A percentile compares a stretch with the other conserved stretches of the same genome.
phyloP scores from a whole-genome alignment of 768 basidiomycete genomes.

The Mycena filopes region DNA sequence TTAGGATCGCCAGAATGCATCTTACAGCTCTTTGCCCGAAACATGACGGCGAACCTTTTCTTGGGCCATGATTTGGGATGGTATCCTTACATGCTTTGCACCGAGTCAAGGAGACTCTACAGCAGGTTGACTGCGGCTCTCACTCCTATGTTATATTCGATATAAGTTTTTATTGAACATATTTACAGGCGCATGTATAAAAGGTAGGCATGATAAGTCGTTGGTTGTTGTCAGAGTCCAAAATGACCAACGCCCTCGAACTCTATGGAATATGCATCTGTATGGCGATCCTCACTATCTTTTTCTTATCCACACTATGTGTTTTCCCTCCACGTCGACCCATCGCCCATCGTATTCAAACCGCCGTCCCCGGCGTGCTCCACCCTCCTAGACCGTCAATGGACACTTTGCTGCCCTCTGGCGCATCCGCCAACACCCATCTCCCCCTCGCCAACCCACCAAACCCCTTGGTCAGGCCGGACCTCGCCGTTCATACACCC shows the following conservation, averaged over 20 bases:
- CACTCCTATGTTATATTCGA: constrained; percentile 17
- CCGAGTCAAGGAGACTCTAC: constrained; percentile 14
- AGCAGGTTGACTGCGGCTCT: constrained; percentile 5
- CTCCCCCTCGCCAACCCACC: constrained; percentile 47
- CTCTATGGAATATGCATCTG: constrained; percentile 28
- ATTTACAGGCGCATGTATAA: constrained; percentile 23
- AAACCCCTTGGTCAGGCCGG: constrained; percentile 63
- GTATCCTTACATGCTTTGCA: constrained; percentile 5
- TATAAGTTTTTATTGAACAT: constrained; percentile 15
- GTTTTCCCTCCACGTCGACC: background rate
- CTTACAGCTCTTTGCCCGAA: constrained; percentile 12
- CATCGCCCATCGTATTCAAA: constrained; percentile 10
- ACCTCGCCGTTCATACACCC: constrained; percentile 45
- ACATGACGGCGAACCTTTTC: constrained; percentile 16
- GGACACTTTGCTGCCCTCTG: constrained; percentile 30
- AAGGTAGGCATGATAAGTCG: constrained; percentile 22
- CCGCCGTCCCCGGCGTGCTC: constrained; percentile 10
- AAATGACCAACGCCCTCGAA: constrained; percentile 24
- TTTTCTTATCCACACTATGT: background rate
- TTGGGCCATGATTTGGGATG: background rate
- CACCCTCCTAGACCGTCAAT: constrained; percentile 20
- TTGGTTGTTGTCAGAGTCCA: constrained; percentile 18
- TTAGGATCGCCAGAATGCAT: background rate
- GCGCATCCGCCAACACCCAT: constrained; percentile 49
- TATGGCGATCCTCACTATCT: constrained; percentile 19